Evolutionary conservation across 2,329 filamentous ascomycete species (phyloP).

Genomic region (Ceratocystis albifundus): DNA sequence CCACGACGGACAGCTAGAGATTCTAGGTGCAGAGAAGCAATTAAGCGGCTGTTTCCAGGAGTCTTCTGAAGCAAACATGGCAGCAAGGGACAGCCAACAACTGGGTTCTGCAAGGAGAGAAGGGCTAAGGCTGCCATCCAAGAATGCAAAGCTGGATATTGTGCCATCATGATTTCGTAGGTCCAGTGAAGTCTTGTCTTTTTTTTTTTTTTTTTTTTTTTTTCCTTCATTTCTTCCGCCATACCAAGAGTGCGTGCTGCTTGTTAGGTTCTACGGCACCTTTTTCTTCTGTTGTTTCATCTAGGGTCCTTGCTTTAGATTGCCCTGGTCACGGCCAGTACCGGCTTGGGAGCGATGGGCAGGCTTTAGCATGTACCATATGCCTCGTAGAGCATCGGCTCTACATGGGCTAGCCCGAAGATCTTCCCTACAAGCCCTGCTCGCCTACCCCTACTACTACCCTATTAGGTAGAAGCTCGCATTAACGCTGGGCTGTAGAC

Average conservation of each 20-base stretch:
- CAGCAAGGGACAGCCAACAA: not conserved
- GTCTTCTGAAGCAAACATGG: not conserved
- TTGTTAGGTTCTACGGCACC: not conserved
- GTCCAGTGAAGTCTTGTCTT: too few species aligned
- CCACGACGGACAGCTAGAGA: not conserved
- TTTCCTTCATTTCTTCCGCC: not conserved
- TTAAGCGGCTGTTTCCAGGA: not conserved
- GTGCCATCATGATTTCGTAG: too few species aligned
- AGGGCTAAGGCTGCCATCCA: not conserved
- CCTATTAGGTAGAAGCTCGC: not conserved
- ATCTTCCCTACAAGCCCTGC: not conserved
- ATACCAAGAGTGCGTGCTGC: not conserved
- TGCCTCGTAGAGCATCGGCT: not conserved
- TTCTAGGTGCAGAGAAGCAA: not conserved
- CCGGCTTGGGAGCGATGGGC: slow-evolving; percentile 2
- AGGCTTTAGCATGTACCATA: not conserved
- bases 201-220: too few species aligned
- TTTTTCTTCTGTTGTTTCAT: slow-evolving; percentile 10
- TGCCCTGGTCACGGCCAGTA: slow-evolving; percentile 1
- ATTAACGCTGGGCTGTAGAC: not conserved
- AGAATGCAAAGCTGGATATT: not conserved
- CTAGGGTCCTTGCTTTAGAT: slow-evolving; percentile 12
- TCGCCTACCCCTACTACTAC: too few species aligned
- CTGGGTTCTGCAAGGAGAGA: not conserved
- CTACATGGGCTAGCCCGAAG: not conserved